Evolutionary conservation across 208 protist genomes (phyloP), one percentile per base, ranked within the genome.

Genomic region (Sergeia podlipaevii): DNA sequence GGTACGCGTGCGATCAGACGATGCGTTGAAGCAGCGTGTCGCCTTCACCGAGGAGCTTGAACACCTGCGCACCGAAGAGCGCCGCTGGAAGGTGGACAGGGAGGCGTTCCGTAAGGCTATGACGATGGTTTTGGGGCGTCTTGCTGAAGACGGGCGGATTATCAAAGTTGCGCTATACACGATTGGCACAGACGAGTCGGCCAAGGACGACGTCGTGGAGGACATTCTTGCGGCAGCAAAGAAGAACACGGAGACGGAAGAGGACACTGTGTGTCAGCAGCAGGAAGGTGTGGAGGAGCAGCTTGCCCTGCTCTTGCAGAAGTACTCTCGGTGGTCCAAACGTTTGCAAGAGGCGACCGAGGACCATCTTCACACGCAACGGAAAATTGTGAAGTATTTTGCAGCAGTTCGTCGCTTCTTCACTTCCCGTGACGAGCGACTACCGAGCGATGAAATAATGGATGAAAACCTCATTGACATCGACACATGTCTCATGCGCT

Each of bases 321-420:
- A 95, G 57, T 91, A 89, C 75, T 49, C 50, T n/a, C 68, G 87
- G 0, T 95, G 87, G 84, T 59, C 81, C 0, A 70, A 71, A 32
- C 80, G 87, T 2, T 55, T 95, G 33, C 61, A 79, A 11, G 80
- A 95, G 50, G 78, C 80, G 17, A 80, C 70, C 0, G 80, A 90
- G 60, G 84, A 95, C 57, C 87, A 91, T 55, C 69, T 95, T 17
- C 73, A 85, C 50, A 80, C 80, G 24, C 83, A 95, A 46, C 66
- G 77, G 36, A 86, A 88, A 57, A 68, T 91, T 61, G 64, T 73
- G 11, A 89, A 88, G 58, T 95, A 95, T 72, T 83, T 95, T 53
- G 75, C 71, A 8, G 78, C 77, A 2, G 69, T 95, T 20, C 70
- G 76, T 3, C 66, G 77, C 34, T 89, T 85, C 67, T 87, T 94